phyloP scores from a whole-genome alignment of 2,329 filamentous ascomycete genomes.

The Phaeophleospora eucalypticola region DNA sequence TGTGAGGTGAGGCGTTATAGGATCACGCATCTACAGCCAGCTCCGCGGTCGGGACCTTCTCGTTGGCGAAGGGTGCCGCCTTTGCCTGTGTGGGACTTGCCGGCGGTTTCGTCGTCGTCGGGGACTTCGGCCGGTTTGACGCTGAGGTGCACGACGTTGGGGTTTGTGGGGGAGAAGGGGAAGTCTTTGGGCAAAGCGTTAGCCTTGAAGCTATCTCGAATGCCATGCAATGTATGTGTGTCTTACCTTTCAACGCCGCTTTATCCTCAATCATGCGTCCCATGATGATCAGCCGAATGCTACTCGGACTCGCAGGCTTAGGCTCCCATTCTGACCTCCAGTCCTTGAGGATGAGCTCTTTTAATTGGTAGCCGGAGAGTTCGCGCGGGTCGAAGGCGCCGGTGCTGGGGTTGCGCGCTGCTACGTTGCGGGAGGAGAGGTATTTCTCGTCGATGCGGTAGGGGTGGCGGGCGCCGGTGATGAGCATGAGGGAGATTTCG shows the following conservation, averaged over 20 bases:
- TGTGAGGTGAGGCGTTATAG: constrained; percentile 31
- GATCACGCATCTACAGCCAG: constrained; percentile 63
- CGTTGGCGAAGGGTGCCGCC: constrained; percentile 35
- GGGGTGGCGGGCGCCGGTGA: constrained; percentile 74
- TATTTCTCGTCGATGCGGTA: constrained; percentile 89
- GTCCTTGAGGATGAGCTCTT: constrained; percentile 87
- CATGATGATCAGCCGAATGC: constrained; percentile 87
- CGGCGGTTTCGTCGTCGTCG: constrained; percentile 66
- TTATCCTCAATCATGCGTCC: constrained; percentile 90
- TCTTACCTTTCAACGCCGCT: constrained; percentile 70
- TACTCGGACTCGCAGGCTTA: constrained; percentile 78
- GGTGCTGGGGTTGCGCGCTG: constrained; percentile 63
- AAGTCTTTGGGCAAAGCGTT: constrained; percentile 57
- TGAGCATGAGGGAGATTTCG: constrained; percentile 75
- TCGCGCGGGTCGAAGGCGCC: constrained; percentile 71
- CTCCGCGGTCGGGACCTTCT: constrained; percentile 53
- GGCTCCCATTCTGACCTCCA: constrained; percentile 87
- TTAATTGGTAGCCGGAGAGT: constrained; percentile 89
- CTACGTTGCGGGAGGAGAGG: constrained; percentile 72
- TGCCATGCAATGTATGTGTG: not conserved
- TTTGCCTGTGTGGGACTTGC: constrained; percentile 62
- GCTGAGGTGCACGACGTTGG: constrained; percentile 93
- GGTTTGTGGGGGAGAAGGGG: constrained; percentile 66
- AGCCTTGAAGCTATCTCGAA: not conserved
- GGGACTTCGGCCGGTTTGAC: constrained; percentile 79